These are phyloP conservation scores for Westerdykella aurantiaca DNA, from an alignment of 2,329 filamentous ascomycete genomes.

Conservation along the genomic window DNA sequence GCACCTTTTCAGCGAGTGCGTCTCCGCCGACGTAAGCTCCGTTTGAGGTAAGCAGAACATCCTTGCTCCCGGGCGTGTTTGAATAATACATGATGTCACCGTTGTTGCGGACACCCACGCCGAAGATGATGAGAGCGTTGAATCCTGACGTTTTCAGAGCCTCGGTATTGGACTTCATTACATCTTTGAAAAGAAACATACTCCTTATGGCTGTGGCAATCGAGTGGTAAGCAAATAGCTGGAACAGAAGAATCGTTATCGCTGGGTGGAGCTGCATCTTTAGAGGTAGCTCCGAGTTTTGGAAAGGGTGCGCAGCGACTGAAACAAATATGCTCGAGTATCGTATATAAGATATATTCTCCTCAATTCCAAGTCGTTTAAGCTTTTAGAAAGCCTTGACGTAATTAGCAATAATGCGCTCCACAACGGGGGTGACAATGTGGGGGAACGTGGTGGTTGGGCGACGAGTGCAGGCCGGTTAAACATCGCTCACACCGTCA, in stretches of 20 bases:
- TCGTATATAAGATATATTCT: too few species aligned
- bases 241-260: conserved; percentile 2
- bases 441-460: too few species aligned
- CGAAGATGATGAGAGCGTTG: conserved; percentile 43
- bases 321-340: too few species aligned
- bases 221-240: conserved; percentile 6
- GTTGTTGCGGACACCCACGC: conserved; percentile 40
- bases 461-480: too few species aligned
- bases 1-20: conserved; percentile 46
- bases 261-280: conserved; percentile 3
- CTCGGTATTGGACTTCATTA: conserved; percentile 42
- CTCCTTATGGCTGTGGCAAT: conserved; percentile 8
- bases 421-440: too few species aligned
- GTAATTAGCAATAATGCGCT: too few species aligned
- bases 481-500: too few species aligned
- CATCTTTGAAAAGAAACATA: conserved; percentile 34
- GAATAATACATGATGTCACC: conserved; percentile 46
- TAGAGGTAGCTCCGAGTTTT: neutral
- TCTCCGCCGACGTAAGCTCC: conserved; percentile 46
- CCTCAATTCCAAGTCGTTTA: too few species aligned
- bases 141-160: conserved; percentile 41
- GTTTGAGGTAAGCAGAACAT: conserved; percentile 35
- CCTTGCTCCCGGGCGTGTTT: conserved; percentile 14
- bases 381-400: too few species aligned
- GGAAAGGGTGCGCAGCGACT: too few species aligned